Evolutionary conservation across 1,284 basidiomycete genomes (phyloP).

Genomic region (Ceratobasidium sp.): DNA sequence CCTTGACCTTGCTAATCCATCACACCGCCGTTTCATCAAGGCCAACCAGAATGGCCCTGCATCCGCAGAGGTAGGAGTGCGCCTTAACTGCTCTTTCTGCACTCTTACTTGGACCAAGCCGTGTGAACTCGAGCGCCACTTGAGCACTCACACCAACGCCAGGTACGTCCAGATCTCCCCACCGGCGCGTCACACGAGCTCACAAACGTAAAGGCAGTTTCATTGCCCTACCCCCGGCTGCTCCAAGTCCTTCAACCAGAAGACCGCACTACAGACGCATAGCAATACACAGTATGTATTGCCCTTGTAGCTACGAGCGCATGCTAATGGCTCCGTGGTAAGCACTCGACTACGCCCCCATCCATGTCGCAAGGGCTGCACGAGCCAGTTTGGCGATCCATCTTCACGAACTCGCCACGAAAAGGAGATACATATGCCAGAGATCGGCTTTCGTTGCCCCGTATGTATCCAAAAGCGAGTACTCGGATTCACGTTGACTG

Average conservation of each 20-base stretch:
- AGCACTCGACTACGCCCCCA: conserved; percentile 20
- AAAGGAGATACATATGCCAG: conserved; percentile 24
- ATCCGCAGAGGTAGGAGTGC: not conserved
- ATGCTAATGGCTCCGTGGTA: not conserved
- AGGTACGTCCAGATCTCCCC: not conserved
- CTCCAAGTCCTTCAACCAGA: conserved; percentile 9
- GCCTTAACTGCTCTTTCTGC: not conserved
- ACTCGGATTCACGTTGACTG: not conserved
- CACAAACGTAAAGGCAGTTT: not conserved
- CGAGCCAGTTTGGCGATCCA: conserved; percentile 3
- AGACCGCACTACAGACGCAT: conserved; percentile 23
- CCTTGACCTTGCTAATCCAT: not conserved
- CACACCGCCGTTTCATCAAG: not conserved
- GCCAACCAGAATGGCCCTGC: not conserved
- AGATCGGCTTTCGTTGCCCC: conserved; percentile 10
- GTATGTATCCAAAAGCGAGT: conserved; percentile 17
- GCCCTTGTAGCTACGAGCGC: not conserved
- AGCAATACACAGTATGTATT: conserved; percentile 11
- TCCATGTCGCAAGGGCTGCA: not conserved
- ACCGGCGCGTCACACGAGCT: not conserved
- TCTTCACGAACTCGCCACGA: conserved; percentile 29
- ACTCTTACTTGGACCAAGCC: not conserved
- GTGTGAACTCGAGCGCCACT: not conserved
- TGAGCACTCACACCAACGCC: not conserved
- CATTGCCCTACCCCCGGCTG: not conserved